Percentiles rank a stretch among this genome's conserved stretches.
Evolutionary conservation across 495 filamentous ascomycete genomes (phyloP).

Genomic region (Aspergillus sclerotioniger): DNA sequence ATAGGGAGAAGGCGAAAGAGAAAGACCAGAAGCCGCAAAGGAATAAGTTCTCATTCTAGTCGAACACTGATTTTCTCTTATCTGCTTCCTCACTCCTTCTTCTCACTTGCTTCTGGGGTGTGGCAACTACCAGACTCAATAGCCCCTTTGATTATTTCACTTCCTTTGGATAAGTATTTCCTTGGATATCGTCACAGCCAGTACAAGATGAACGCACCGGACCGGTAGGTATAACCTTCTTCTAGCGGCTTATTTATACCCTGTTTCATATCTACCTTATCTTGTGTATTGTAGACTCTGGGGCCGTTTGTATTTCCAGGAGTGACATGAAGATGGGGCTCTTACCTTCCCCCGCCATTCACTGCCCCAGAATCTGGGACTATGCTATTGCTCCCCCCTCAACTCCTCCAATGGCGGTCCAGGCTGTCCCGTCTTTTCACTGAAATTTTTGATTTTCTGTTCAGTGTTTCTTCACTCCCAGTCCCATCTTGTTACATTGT

Average conservation of each 20-base stretch:
- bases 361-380: not conserved
- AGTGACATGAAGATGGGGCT: not conserved
- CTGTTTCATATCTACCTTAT: not conserved
- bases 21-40: no score
- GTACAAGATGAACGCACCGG: conserved; percentile 67
- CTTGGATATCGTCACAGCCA: not conserved
- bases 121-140: no score
- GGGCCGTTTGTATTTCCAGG: not conserved
- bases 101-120: not conserved
- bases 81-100: not conserved
- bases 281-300: not conserved
- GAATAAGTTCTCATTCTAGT: no score
- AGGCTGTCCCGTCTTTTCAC: not conserved
- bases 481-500: not conserved
- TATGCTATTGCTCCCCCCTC: not conserved
- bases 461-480: not conserved
- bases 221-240: conserved; percentile 47
- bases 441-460: not conserved
- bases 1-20: no score
- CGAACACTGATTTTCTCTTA: not conserved
- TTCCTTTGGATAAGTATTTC: not conserved
- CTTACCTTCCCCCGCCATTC: not conserved
- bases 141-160: not conserved
- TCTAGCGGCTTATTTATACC: not conserved
- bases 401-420: not conserved